Percentiles rank a stretch among this genome's conserved stretches.
Conservation (phyloP, 768 basidiomycete species). For the Sistotremastrum niveocremeum region DNA sequence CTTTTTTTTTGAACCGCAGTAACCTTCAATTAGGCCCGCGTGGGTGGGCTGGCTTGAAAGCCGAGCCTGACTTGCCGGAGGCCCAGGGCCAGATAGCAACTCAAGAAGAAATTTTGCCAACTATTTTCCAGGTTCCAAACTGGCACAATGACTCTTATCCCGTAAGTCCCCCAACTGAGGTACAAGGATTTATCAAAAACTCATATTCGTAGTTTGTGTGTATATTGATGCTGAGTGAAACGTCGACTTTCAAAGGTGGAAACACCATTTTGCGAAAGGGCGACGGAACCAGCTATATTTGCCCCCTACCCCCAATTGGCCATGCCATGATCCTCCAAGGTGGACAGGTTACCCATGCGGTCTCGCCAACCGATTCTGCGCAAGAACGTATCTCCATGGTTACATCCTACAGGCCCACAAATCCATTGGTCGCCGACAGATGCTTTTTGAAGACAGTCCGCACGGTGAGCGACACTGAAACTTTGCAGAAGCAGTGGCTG, state of each 20-base stretch:
- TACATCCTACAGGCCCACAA: conserved; percentile 3
- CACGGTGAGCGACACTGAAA: conserved; percentile 3
- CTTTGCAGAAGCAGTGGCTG: conserved; percentile 4
- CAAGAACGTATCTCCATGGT: conserved; percentile 6
- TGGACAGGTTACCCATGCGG: conserved; percentile 4
- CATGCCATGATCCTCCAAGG: conserved; percentile 6
- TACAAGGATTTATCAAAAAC: not conserved
- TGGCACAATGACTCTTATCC: conserved; percentile 7
- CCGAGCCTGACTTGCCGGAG: conserved; percentile 5
- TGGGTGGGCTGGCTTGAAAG: conserved; percentile 5
- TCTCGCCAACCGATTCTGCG: conserved; percentile 3
- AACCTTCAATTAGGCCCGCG: conserved; percentile 6
- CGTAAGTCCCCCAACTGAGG: not conserved
- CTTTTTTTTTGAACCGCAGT: not conserved
- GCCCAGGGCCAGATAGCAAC: not conserved
- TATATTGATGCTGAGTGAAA: conserved; percentile 5
- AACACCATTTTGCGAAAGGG: conserved; percentile 1
- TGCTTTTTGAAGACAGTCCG: conserved; percentile 3
- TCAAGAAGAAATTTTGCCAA: conserved; percentile 2
- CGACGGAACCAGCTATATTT: conserved; percentile 3
- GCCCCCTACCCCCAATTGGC: conserved; percentile 4
- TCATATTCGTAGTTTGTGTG: conserved; percentile 3
- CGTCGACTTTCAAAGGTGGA: conserved; percentile 2
- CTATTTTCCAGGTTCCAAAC: conserved; percentile 3
- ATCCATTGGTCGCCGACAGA: conserved; percentile 1